Base-by-base conservation (phyloP, 257 asterid species). In the Nyctanthes arbortristis region DNA sequence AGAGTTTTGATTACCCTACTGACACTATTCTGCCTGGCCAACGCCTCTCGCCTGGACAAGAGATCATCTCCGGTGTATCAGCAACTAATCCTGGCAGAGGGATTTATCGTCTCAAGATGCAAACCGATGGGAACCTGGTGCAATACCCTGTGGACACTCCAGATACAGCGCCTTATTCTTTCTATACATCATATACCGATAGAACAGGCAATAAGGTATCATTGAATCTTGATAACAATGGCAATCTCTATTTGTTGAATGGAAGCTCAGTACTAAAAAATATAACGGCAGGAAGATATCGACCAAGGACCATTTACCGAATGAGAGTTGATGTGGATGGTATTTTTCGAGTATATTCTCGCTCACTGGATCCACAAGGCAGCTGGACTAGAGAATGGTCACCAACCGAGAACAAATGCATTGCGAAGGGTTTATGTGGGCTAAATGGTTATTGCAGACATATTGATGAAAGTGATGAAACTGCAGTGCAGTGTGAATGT, bases 281-380 rank as follows among this genome's bases (percentile, higher is more conserved):
- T 63, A 7, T 81, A 22, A 77, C 78, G 1, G 4, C 2, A 0
- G 78, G 78, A 60, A 72, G 69, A 61, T 25, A 7, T 30, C 76
- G 8, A 8, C 31, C 52, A 45, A 57, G 37, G 16, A 59, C 56
- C 54, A 55, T 77, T 39, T 67, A 77, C 45, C 57, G 63, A 4
- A 63, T 72, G 39, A 77, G 25, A 71, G n/a, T 81, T 8, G 83
- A 77, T 33, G 69, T 59, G 1, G 83, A 75, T 60, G 85, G 83
- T 47, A 67, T 81, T 20, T 37, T 77, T 54, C 37, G 76, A 45
- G 18, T 81, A 32, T 81, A 81, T 68, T 77, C 78, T 14, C 18
- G 52, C 54, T 52, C 74, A 3, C 18, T 63, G 27, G 55, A 61
- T 27, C 66, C 18, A n/a, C 18, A 12, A 33, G 57, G 74, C 7